Evolutionary conservation across 148 eudicot genomes (phyloP), one percentile per base, ranked within the genome.

Genomic region (Silene uniflora): DNA sequence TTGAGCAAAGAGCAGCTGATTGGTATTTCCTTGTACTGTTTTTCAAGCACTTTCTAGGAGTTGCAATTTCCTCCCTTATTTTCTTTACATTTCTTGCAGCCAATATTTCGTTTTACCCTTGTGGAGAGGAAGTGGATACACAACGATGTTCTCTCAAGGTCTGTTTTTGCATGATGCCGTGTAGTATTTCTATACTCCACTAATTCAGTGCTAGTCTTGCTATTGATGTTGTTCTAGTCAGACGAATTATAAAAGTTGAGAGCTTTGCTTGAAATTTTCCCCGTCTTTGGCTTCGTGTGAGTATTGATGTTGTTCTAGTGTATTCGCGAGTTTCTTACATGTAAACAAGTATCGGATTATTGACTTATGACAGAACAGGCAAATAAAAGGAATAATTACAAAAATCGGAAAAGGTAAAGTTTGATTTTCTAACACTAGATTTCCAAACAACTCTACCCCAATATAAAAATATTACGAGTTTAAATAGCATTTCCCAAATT

Each of bases 101-200:
- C 97, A 86, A 79, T 81, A 91, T 79, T 93, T 91, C 77, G 97
- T 90, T 77, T 69, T 93, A 79, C 98, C 98, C 19, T 55, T 93
- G 82, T 91, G 98, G 97, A 91, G 85, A 89, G 97, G 97, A 88
- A 90, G 82, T 76, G 98, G 98, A 54, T 93, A 91, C 74, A 91
- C 87, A 72, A 90, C 98, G 25, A 94, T 94, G 98, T 94, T 91
- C 81, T 83, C 80, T 67, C 98, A 94, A 91, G 97, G 98, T 91
- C 17, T 77, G 87, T 44, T 75, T 67, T 76, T 54, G 49, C 69
- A 59, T n/a, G 23, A 59, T 70, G n/a, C 35, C 32, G 6, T 54
- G 0, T 71, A 16, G 0, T 13, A 14, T 39, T 39, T 61, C 19
- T n/a, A 3, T 64, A 1, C 25, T 77, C 23, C 54, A 21, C 65